These are phyloP conservation scores for Solanum tarijense DNA, from an alignment of 257 asterid species.

Conservation along the genomic window DNA sequence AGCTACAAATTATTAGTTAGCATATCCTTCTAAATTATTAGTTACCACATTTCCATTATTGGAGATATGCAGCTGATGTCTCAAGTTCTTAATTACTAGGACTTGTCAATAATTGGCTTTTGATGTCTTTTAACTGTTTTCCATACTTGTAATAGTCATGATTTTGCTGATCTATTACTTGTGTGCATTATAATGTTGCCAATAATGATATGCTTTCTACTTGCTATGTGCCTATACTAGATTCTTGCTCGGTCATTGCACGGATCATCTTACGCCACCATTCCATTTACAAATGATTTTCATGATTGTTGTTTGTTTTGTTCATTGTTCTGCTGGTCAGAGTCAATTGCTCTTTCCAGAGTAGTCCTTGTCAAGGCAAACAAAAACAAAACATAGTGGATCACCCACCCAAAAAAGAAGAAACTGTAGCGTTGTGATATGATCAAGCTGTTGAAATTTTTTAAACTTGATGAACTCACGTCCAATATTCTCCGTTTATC, in stretches of 20 bases:
- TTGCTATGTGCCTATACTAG: background rate
- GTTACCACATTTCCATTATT: background rate
- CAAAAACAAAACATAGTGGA: constrained; percentile 35
- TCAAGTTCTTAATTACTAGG: background rate
- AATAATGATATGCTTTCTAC: background rate
- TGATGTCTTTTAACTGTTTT: background rate
- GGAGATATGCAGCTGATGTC: background rate
- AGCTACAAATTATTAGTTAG: background rate
- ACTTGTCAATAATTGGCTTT: background rate
- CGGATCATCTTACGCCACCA: background rate
- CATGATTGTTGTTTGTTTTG: constrained; percentile 9
- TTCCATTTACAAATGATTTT: constrained; percentile 11
- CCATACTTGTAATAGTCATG: background rate
- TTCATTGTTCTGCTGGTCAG: constrained; percentile 20
- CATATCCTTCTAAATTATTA: background rate
- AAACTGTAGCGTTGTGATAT: constrained; percentile 21
- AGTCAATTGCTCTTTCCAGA: constrained; percentile 5
- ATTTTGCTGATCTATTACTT: background rate
- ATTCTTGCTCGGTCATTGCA: background rate
- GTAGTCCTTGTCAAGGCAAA: constrained; percentile 20
- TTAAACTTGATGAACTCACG: background rate
- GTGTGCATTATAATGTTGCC: background rate
- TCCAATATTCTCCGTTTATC: background rate
- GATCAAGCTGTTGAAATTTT: constrained; percentile 8
- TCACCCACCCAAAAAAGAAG: constrained; percentile 38